Conservation (phyloP, 192 early-diverging fungal species). For the Martensiomyces pterosporus region DNA sequence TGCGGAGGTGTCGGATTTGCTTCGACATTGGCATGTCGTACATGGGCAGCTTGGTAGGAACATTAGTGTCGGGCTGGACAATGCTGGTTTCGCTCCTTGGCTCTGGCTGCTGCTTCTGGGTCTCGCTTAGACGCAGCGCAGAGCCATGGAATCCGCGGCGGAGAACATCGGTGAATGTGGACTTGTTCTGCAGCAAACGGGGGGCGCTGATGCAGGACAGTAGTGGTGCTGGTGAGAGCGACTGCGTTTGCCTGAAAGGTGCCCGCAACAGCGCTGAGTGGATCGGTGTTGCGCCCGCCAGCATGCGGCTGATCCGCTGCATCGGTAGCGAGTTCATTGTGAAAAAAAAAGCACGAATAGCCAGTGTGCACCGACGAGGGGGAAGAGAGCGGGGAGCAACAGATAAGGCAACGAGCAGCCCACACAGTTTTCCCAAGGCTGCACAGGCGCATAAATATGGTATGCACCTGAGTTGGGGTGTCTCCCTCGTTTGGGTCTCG, state of each 20-base stretch:
- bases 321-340: conserved; percentile 1
- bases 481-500: too few relatives aligned
- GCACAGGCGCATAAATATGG: too few relatives aligned
- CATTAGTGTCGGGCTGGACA: conserved; percentile 1
- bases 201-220: too few relatives aligned
- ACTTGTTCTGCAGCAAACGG: too few relatives aligned
- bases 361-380: too few relatives aligned
- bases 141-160: not conserved
- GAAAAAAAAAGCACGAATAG: not conserved
- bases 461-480: too few relatives aligned
- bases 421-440: too few relatives aligned
- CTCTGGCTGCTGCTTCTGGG: not conserved
- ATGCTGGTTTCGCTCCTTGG: not conserved
- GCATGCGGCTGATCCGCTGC: conserved; percentile 3
- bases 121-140: not conserved
- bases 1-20: conserved; percentile 22
- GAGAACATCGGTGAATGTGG: too few relatives aligned
- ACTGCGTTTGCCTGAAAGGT: not conserved
- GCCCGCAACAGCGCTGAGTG: not conserved
- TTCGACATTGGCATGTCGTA: conserved; percentile 44
- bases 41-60: conserved; percentile 26
- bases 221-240: not conserved
- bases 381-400: too few relatives aligned
- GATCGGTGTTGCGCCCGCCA: not conserved
- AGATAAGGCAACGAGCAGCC: too few relatives aligned